Evolutionary conservation across 2,329 filamentous ascomycete species (phyloP), one percentile per base, ranked within the genome.

Genomic region (Epichloe uncinata): DNA sequence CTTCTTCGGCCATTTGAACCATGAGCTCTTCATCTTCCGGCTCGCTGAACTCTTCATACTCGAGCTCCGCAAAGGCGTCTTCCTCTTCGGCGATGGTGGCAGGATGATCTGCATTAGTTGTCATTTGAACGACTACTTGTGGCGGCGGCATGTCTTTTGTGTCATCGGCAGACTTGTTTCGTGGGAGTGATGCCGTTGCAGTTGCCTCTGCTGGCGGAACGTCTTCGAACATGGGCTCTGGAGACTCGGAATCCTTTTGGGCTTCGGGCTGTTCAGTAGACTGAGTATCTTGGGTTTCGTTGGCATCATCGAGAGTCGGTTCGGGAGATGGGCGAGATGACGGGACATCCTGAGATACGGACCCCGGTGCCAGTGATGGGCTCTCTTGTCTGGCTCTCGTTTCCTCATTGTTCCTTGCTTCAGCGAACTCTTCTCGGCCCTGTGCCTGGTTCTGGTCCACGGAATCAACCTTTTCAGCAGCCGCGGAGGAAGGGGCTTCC

Each of bases 21-120:
- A 97, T 77, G 6, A 98, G 74, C 57, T 95, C 89, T 61, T 90
- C 90, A 54, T 97, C 91, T 65, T 95, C 93, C 0, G 88, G 85
- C 55, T 97, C 91, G 35, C 86, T 93, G 58, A 84, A 82, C 18
- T 83, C 79, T 46, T 82, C 79, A 54, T 86, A 82, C 16, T 90
- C 85, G 38, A 86, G 81, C 15, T 76, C 73, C 13, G 71, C 72
- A 33, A 69, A 69, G 0, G 69, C 58, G 7, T 71, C 65, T 38
- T 73, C 69, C 15, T 70, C 66, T 34, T 68, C 63, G 7, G 33
- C 42, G 12, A 42, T 30, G n/a, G 26, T 37, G n/a, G 26, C 30
- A 6, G 37, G 22, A 13, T 33, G 15, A 5, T 18, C 38, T n/a
- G 26, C 26, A 30, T 22, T 30, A 4, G 30, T 13, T n/a, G 47